Conservation (phyloP, 2,329 filamentous ascomycete genomes). For the Botrytis cinerea region DNA sequence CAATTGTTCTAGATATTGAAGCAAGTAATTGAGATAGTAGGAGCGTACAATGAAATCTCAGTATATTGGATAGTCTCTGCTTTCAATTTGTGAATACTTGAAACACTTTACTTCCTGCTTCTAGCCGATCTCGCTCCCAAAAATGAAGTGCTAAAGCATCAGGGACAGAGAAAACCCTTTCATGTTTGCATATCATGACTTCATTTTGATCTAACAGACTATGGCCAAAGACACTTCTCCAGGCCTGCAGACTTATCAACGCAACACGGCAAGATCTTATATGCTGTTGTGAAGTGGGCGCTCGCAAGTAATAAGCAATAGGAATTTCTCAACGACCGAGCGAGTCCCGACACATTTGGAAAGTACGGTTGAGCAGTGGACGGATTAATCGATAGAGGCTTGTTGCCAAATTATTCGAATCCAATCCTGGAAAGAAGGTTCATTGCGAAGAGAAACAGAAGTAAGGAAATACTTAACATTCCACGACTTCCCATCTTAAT, state of each 20-base stretch:
- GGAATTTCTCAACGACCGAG: neutral
- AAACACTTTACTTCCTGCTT: neutral
- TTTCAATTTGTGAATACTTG: neutral
- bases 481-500: neutral
- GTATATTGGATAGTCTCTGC: neutral
- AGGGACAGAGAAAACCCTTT: neutral
- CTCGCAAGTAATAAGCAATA: neutral
- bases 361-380: neutral
- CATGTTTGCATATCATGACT: neutral
- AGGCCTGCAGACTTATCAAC: neutral
- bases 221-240: neutral
- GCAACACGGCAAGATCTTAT: neutral
- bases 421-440: neutral
- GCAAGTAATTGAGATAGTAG: neutral
- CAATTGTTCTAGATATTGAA: neutral
- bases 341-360: neutral
- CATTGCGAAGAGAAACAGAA: neutral
- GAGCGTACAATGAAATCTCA: neutral
- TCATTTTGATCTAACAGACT: neutral
- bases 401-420: neutral
- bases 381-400: neutral
- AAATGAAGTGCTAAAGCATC: neutral
- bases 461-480: too few relatives aligned
- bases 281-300: neutral
- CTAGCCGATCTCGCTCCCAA: neutral